These are phyloP conservation scores for Metarhizium brunneum DNA, from an alignment of 2,329 filamentous ascomycete species.

Conservation along the genomic window DNA sequence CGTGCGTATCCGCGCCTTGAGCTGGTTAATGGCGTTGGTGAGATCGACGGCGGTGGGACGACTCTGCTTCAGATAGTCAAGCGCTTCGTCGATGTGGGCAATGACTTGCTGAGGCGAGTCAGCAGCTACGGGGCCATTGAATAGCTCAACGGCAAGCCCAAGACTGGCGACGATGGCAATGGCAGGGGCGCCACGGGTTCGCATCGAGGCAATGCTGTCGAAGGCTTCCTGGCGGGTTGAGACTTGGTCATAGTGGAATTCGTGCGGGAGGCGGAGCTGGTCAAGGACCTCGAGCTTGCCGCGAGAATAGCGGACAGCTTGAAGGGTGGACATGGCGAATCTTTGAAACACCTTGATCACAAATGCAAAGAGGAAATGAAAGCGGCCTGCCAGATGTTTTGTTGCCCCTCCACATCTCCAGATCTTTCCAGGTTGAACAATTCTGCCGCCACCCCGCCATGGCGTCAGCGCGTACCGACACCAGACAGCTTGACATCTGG, in stretches of 20 bases:
- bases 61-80: constrained; percentile 82
- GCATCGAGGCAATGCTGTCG: constrained; percentile 74
- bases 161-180: constrained; percentile 97
- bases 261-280: constrained; percentile 73
- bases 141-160: constrained; percentile 76
- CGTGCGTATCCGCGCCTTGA: constrained; percentile 54
- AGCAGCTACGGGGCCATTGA: constrained; percentile 39
- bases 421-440: constrained; percentile 2
- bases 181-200: constrained; percentile 72
- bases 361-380: background rate
- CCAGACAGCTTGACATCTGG: too few relatives aligned
- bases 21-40: constrained; percentile 75
- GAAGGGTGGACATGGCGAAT: constrained; percentile 45
- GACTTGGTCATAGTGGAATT: constrained; percentile 68
- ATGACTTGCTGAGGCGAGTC: constrained; percentile 47
- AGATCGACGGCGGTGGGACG: constrained; percentile 93
- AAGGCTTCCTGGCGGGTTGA: constrained; percentile 66
- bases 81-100: constrained; percentile 61
- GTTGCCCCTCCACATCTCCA: constrained; percentile 18
- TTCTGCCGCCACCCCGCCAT: constrained; percentile 24
- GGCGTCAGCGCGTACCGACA: constrained; percentile 7
- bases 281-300: constrained; percentile 70
- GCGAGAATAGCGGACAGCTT: constrained; percentile 68
- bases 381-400: background rate
- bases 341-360: background rate